A percentile compares a stretch with the other conserved stretches of the same genome.
These are phyloP conservation scores for Colletotrichum orbiculare DNA, from an alignment of 2,329 filamentous ascomycete species.

Conservation along the genomic window DNA sequence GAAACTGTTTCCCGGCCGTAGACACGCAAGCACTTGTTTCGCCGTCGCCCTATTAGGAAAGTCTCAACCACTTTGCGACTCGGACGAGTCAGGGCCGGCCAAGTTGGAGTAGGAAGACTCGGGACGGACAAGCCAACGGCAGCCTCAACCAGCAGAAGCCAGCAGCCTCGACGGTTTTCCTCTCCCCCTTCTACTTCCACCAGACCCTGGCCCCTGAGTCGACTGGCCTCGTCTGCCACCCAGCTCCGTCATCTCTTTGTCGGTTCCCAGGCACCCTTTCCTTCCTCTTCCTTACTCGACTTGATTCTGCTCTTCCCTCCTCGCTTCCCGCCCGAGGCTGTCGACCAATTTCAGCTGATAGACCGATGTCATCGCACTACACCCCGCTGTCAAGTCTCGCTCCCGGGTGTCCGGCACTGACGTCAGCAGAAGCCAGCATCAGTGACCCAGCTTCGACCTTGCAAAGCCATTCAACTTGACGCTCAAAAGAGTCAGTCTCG, in stretches of 20 bases:
- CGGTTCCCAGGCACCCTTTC: too few species aligned
- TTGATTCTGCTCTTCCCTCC: neutral
- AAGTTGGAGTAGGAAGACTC: neutral
- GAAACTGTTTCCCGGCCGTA: conserved; percentile 25
- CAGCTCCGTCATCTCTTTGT: neutral
- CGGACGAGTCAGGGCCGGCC: conserved; percentile 28
- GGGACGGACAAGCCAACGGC: neutral
- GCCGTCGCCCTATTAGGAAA: conserved; percentile 33
- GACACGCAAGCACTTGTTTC: conserved; percentile 37
- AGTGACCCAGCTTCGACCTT: conserved; percentile 33
- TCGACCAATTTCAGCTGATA: conserved; percentile 33
- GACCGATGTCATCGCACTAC: conserved; percentile 31
- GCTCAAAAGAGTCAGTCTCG: conserved; percentile 23
- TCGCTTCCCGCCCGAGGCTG: conserved; percentile 24
- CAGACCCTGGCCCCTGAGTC: conserved; percentile 16
- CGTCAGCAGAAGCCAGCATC: conserved; percentile 22
- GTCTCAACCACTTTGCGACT: conserved; percentile 34
- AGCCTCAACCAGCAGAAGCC: conserved; percentile 14
- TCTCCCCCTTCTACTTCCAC: conserved; percentile 6
- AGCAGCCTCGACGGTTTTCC: conserved; percentile 11
- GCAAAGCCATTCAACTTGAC: conserved; percentile 23
- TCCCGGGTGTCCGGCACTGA: conserved; percentile 25
- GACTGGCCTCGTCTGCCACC: conserved; percentile 4
- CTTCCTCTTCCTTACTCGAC: too few species aligned
- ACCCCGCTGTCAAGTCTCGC: conserved; percentile 26